These are phyloP conservation scores for Ganoderma meredithae DNA, from an alignment of 1,284 basidiomycete species.

Conservation along the genomic window DNA sequence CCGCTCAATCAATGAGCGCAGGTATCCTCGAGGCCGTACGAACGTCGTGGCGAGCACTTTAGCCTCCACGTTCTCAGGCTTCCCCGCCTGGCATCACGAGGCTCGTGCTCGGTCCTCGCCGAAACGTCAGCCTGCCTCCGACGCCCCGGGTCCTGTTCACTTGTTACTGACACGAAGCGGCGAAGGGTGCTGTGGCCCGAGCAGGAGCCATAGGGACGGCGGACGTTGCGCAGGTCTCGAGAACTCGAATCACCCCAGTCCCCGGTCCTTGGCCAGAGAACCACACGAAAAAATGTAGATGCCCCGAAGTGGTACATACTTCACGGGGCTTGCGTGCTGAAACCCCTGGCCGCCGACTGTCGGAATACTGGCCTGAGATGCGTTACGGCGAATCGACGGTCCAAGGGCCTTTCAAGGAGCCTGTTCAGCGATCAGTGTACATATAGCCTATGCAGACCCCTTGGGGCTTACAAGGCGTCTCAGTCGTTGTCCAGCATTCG, in stretches of 20 bases:
- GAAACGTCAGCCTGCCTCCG: neutral
- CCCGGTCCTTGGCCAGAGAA: neutral
- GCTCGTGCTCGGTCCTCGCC: neutral
- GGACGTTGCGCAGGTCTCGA: neutral
- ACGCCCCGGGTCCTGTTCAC: neutral
- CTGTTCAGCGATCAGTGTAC: no score
- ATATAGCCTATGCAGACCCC: no score
- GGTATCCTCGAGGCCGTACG: neutral
- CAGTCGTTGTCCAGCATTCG: no score
- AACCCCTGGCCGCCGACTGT: neutral
- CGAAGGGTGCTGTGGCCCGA: neutral
- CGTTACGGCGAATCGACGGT: no score
- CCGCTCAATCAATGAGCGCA: neutral
- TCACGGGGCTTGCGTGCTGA: neutral
- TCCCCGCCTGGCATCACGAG: neutral
- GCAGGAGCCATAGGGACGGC: neutral
- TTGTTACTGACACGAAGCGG: neutral
- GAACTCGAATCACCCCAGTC: neutral
- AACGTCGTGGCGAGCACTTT: neutral
- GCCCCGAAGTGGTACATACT: neutral
- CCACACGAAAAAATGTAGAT: neutral
- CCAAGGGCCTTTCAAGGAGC: no score
- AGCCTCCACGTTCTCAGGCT: slow-evolving; percentile 1
- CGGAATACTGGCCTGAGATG: no score
- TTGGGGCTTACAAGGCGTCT: no score